Conservation (phyloP, 2,329 filamentous ascomycete genomes). For the Alternaria sp. region DNA sequence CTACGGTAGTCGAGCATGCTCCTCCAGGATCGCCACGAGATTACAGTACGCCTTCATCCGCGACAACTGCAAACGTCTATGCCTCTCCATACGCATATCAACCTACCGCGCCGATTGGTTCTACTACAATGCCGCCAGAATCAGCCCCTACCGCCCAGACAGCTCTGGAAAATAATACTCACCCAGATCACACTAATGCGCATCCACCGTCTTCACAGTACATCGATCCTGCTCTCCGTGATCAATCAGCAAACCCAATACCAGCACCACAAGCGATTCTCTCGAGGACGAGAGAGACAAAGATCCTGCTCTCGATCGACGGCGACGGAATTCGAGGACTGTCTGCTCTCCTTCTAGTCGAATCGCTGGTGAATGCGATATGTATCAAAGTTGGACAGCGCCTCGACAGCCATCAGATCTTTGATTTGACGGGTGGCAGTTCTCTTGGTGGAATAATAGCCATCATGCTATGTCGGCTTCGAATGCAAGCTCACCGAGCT, state of each 20-base stretch:
- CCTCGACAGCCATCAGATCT: slow-evolving; percentile 41
- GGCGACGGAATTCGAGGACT: slow-evolving; percentile 45
- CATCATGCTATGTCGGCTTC: slow-evolving; percentile 41
- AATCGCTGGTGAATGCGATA: slow-evolving; percentile 43
- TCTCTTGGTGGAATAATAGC: slow-evolving; percentile 41
- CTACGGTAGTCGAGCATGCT: slow-evolving; percentile 8
- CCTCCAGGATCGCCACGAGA: slow-evolving; percentile 8
- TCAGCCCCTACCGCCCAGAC: neutral
- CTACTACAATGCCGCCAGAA: neutral
- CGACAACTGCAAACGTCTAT: slow-evolving; percentile 10
- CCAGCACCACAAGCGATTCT: slow-evolving; percentile 13
- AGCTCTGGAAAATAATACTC: neutral
- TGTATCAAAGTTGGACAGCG: slow-evolving; percentile 36
- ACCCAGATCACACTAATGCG: neutral
- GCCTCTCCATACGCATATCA: slow-evolving; percentile 22
- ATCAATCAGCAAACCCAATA: slow-evolving; percentile 10
- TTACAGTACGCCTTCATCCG: slow-evolving; percentile 6
- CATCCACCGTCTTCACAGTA: slow-evolving; percentile 10
- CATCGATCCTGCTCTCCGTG: slow-evolving; percentile 5
- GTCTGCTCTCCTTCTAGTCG: slow-evolving; percentile 39
- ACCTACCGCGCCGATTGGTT: neutral
- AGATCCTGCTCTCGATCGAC: slow-evolving; percentile 44
- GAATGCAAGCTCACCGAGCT: slow-evolving; percentile 40
- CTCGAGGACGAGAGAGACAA: slow-evolving; percentile 36
- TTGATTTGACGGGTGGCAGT: slow-evolving; percentile 41